These are phyloP conservation scores for Datura wrightii DNA, from an alignment of 257 asterid genomes.

Conservation along the genomic window DNA sequence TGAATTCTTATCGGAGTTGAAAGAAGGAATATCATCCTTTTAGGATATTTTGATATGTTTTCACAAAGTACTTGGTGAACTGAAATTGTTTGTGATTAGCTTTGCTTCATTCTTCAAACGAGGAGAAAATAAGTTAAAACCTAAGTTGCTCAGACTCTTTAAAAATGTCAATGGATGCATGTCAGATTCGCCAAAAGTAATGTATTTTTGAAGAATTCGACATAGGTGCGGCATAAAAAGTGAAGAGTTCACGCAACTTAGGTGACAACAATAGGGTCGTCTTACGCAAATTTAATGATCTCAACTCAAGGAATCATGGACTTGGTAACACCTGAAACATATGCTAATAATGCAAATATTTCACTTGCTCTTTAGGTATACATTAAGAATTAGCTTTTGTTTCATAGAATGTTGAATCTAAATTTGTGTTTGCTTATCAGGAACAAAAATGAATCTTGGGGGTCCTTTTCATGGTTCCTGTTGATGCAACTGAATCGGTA, in stretches of 20 bases:
- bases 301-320: background rate
- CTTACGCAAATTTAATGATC: background rate
- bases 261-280: background rate
- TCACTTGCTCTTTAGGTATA: background rate
- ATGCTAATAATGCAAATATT: too few relatives aligned
- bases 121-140: background rate
- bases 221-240: too few relatives aligned
- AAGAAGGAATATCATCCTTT: background rate
- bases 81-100: background rate
- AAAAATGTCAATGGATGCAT: too few relatives aligned
- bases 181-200: too few relatives aligned
- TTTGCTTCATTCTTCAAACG: background rate
- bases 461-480: slow-evolving; percentile 88
- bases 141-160: too few relatives aligned
- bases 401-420: background rate
- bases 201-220: too few relatives aligned
- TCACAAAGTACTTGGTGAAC: background rate
- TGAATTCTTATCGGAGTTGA: background rate
- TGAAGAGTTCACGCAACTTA: too few relatives aligned
- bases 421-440: slow-evolving; percentile 45
- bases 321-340: background rate
- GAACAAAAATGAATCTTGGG: slow-evolving; percentile 94
- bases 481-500: slow-evolving; percentile 83
- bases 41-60: background rate
- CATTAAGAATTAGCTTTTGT: background rate